phyloP scores from a whole-genome alignment of 768 basidiomycete genomes.

The Lactarius pseudohatsudake region DNA sequence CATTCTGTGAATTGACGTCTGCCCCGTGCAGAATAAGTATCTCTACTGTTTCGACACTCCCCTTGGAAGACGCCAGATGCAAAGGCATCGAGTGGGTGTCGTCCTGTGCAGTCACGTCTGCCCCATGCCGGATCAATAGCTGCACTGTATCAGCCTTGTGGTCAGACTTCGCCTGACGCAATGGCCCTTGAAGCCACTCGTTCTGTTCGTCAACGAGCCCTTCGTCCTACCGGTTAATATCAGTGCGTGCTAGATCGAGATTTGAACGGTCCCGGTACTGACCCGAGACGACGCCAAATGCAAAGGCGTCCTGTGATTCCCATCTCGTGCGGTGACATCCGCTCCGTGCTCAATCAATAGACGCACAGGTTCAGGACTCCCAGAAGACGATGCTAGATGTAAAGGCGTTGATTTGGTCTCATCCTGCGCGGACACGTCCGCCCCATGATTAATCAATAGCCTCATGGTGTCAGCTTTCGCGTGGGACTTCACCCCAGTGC shows the following conservation, averaged over 20 bases:
- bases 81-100: not conserved
- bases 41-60: not conserved
- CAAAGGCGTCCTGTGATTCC: too few species aligned
- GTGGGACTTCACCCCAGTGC: too few species aligned
- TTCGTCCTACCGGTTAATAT: not conserved
- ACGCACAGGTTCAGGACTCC: too few species aligned
- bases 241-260: too few species aligned
- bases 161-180: not conserved
- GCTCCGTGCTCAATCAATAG: too few species aligned
- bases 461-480: not conserved
- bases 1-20: not conserved
- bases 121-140: not conserved
- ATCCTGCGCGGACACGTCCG: not conserved
- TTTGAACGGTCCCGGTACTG: too few species aligned
- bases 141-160: not conserved
- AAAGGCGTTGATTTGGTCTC: too few species aligned
- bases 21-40: not conserved
- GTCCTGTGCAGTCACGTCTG: not conserved
- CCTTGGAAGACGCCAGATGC: not conserved
- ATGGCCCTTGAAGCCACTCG: too few species aligned
- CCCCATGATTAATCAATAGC: not conserved
- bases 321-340: too few species aligned
- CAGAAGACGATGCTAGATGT: too few species aligned
- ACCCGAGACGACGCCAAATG: too few species aligned
- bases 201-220: too few species aligned